Conservation (phyloP, 192 early-diverging fungal species). For the Umbelopsis vinacea region DNA sequence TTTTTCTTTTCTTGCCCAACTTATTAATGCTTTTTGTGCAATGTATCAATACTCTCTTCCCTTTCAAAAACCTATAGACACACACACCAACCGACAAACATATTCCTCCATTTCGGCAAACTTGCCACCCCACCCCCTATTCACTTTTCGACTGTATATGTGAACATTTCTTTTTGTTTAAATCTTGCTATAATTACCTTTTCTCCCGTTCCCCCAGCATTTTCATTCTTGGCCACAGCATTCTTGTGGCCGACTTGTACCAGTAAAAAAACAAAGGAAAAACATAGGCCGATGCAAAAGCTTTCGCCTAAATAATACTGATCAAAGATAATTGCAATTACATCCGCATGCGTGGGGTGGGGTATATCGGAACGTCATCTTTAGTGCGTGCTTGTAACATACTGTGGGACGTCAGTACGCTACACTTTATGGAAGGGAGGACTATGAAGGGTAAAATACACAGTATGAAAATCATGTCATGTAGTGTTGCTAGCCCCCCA, state of each 20-base stretch:
- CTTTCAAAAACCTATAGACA: background rate
- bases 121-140: background rate
- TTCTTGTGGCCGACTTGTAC: background rate
- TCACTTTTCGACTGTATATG: slow-evolving; percentile 21
- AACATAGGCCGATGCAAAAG: background rate
- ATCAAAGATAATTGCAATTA: too few species aligned
- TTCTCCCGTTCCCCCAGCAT: background rate
- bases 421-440: too few species aligned
- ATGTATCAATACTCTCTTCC: slow-evolving; percentile 7
- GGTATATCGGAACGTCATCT: too few species aligned
- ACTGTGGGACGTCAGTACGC: too few species aligned
- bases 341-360: too few species aligned
- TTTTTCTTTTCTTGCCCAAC: background rate
- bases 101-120: background rate
- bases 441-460: too few species aligned
- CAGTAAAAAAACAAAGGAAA: background rate
- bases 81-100: background rate
- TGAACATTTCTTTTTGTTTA: slow-evolving; percentile 13
- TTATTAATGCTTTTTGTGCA: background rate
- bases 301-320: background rate
- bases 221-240: slow-evolving; percentile 1
- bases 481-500: too few species aligned
- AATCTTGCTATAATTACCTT: background rate
- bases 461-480: too few species aligned
- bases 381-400: too few species aligned